These are phyloP conservation scores for Oryza rufipogon DNA, from an alignment of 176 grass and related monocot species.

Conservation along the genomic window DNA sequence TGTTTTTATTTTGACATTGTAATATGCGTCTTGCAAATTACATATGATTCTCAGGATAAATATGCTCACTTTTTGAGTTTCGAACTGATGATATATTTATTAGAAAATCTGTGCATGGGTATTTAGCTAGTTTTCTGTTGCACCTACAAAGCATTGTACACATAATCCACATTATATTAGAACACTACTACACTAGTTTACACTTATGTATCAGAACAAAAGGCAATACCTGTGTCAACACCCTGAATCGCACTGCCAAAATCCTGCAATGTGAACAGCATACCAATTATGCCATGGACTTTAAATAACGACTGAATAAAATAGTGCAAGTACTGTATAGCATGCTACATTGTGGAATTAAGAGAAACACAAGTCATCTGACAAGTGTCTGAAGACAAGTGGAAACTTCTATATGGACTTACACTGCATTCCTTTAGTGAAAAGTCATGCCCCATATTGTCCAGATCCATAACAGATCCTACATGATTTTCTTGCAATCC, in stretches of 20 bases:
- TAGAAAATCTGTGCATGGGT: background rate
- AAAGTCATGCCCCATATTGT: conserved; percentile 60
- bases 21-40: background rate
- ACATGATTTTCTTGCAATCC: conserved; percentile 71
- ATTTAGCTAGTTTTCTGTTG: conserved; percentile 12
- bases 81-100: background rate
- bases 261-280: conserved; percentile 65
- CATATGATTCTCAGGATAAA: background rate
- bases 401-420: conserved; percentile 46
- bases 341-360: conserved; percentile 14
- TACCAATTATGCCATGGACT: conserved; percentile 21
- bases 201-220: conserved; percentile 26
- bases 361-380: conserved; percentile 14
- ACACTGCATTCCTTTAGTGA: conserved; percentile 76
- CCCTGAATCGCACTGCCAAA: conserved; percentile 83
- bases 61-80: background rate
- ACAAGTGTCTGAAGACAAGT: background rate
- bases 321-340: conserved; percentile 10
- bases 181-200: background rate
- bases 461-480: conserved; percentile 57
- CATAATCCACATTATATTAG: conserved; percentile 9
- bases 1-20: background rate
- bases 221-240: conserved; percentile 79
- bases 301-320: conserved; percentile 21
- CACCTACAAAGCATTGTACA: background rate